These are phyloP conservation scores for Geotrichum siamense DNA, from an alignment of 1,139 yeast genomes.

Conservation along the genomic window DNA sequence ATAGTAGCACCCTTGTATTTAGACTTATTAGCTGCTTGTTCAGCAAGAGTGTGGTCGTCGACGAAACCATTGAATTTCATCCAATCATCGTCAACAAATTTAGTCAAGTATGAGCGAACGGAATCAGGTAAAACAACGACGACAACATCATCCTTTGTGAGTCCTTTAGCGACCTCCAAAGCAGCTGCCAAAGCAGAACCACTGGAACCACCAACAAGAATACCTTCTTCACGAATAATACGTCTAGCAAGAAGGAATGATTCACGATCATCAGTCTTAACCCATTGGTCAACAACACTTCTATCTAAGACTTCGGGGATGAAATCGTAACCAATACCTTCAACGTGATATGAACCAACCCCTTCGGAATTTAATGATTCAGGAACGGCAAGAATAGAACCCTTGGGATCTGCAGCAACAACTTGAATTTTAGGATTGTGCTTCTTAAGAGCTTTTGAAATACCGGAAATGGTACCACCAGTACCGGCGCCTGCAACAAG, in stretches of 20 bases:
- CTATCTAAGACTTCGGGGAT: conserved; percentile 76
- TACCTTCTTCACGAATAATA: conserved; percentile 78
- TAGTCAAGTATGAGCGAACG: conserved; percentile 77
- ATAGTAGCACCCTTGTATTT: conserved; percentile 55
- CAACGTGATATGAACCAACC: conserved; percentile 64
- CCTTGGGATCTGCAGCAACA: conserved; percentile 81
- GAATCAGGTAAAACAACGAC: conserved; percentile 87
- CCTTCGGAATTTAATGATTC: conserved; percentile 55
- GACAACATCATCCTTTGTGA: conserved; percentile 66
- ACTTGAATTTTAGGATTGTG: conserved; percentile 56
- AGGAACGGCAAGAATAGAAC: conserved; percentile 79
- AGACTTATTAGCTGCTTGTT: conserved; percentile 41
- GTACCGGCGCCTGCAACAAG: conserved; percentile 91
- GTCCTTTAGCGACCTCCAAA: conserved; percentile 58
- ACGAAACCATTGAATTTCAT: conserved; percentile 70
- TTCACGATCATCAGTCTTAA: conserved; percentile 79
- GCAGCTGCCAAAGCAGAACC: conserved; percentile 84
- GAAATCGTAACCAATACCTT: conserved; percentile 89
- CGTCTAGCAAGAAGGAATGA: conserved; percentile 78
- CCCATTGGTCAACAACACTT: conserved; percentile 64
- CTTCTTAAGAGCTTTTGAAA: conserved; percentile 68
- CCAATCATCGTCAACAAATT: conserved; percentile 91
- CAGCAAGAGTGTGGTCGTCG: conserved; percentile 42
- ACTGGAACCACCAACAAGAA: conserved; percentile 81
- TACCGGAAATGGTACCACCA: conserved; percentile 78